A percentile compares a stretch with the other conserved stretches of the same genome.
Conservation (phyloP, 768 basidiomycete genomes). For the Naganishia kalamii region DNA sequence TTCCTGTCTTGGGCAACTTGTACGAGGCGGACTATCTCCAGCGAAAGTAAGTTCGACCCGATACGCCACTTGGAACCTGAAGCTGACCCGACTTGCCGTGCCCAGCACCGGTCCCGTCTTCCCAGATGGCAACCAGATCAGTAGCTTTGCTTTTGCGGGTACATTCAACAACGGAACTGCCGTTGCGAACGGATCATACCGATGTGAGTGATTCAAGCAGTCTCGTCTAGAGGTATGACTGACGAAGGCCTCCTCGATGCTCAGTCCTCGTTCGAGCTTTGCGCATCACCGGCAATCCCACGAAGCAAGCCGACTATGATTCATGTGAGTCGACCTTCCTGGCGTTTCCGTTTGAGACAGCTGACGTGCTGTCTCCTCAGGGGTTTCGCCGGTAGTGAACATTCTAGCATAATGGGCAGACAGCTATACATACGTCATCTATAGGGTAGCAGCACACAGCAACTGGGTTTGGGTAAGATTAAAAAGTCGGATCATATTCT, state of each 20-base stretch:
- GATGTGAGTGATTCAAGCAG: slow-evolving; percentile 29
- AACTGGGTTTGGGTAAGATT: too few species aligned
- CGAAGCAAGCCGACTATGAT: slow-evolving; percentile 51
- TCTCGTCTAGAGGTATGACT: neutral
- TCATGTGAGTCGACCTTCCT: slow-evolving; percentile 35
- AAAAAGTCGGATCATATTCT: too few species aligned
- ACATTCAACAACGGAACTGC: slow-evolving; percentile 49
- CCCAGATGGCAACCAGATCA: slow-evolving; percentile 40
- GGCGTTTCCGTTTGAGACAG: neutral
- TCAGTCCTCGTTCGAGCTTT: slow-evolving; percentile 50
- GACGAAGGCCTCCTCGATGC: neutral
- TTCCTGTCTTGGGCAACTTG: slow-evolving; percentile 54
- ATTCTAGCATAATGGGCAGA: slow-evolving; percentile 7
- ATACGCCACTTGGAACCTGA: neutral
- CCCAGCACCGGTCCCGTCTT: slow-evolving; percentile 24
- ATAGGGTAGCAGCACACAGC: too few species aligned
- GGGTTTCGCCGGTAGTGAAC: slow-evolving; percentile 10
- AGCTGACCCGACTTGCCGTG: neutral
- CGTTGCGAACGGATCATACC: slow-evolving; percentile 51
- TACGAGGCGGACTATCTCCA: slow-evolving; percentile 52
- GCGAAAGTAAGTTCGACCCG: slow-evolving; percentile 49
- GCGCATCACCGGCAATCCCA: slow-evolving; percentile 51
- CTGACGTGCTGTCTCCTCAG: neutral
- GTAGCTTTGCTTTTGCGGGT: slow-evolving; percentile 34
- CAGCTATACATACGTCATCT: too few species aligned